Base-by-base conservation (phyloP, 2,329 filamentous ascomycete species). In the Pestalotiopsis sp. region DNA sequence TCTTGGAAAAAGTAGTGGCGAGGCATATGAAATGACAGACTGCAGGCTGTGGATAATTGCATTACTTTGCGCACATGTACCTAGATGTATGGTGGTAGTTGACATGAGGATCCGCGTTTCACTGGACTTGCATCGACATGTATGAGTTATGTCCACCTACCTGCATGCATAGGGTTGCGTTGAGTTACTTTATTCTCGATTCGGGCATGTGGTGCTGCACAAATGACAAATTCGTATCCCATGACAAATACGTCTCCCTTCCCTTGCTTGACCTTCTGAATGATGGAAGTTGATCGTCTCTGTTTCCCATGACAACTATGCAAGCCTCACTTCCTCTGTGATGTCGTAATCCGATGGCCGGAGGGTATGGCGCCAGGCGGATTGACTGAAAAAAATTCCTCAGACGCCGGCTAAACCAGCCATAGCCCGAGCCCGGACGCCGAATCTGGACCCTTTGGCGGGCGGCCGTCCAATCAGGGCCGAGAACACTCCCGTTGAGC, bases 1-100 rank as follows among this genome's bases (percentile, higher is more conserved):
- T 67, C 70, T 52, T 25, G 61, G 38, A 64, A 27, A 58, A 58
- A 58, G 27, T 69, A 67, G 57, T 67, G 64, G 67, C 41, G 69
- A 74, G 52, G 52, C 58, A 25, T 66, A 58, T 27, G 38, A 58
- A 63, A 62, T 12, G 38, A 59, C 41, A 45, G 27, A n/a, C 31
- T 58, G 63, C 63, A 23, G 49, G 45, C 25, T n/a, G n/a, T 36
- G 49, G 63, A 45, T 65, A 65, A 20, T 14, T 25, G 14, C n/a
- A 25, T 13, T 68, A 65, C 56, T 61, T 72, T 71, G 70, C 72
- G 74, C 72, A 73, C 72, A 71, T 71, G 68, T 72, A 72, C 71
- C 69, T 73, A 73, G 67, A 73, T 75, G 70, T 73, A 74, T 75
- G 71, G 72, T 74, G 67, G 69, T 73, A 70, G 67, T 52, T 52